Evolutionary conservation across 768 basidiomycete genomes (phyloP), one percentile per base, ranked within the genome.

Genomic region (Favolaschia claudopus): DNA sequence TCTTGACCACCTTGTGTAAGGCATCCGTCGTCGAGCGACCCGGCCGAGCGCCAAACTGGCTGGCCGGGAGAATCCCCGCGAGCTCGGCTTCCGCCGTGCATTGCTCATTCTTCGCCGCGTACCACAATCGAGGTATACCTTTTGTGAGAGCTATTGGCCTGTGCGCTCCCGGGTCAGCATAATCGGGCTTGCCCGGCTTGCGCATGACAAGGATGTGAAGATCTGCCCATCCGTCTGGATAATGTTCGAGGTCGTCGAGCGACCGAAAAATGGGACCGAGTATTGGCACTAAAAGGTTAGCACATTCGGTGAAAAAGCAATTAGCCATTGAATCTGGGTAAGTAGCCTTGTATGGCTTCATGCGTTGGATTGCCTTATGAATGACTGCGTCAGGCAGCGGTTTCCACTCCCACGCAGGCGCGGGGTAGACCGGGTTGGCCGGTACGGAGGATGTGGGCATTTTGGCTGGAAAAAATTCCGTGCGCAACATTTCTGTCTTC

Each of bases 41-140:
- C 8, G 79, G 74, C 1, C 76, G 19, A 0, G 76, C 74, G 0
- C 80, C 76, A 44, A 79, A 81, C 48, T 82, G 77, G 5, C 39
- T 70, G 0, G 48, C 25, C 0, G 79, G 77, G 2, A 82, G 68
- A 0, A 80, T 59, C 0, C 70, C n/a, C 29, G 74, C 60, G 4
- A 60, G 29, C 59, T 83, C 76, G 0, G 67, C 52, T 1, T 70
- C 60, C 6, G 70, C 66, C 17, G 71, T 62, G 0, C 7, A 9
- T 13, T 58, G 56, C 2, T 37, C 15, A 3, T 39, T 51, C 34
- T 50, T 51, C 10, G 0, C 73, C 42, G 1, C 59, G 50, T 12
- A 65, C 20, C 7, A 45, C 2, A 50, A 12, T 65, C 62, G 0
- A 74, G 71, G 0, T 74, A 19, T 34, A 0, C 56, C 69, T 0